These are phyloP conservation scores for maize (Zea mays) DNA, from an alignment of 176 grass and related monocot species.

Conservation along the genomic window DNA sequence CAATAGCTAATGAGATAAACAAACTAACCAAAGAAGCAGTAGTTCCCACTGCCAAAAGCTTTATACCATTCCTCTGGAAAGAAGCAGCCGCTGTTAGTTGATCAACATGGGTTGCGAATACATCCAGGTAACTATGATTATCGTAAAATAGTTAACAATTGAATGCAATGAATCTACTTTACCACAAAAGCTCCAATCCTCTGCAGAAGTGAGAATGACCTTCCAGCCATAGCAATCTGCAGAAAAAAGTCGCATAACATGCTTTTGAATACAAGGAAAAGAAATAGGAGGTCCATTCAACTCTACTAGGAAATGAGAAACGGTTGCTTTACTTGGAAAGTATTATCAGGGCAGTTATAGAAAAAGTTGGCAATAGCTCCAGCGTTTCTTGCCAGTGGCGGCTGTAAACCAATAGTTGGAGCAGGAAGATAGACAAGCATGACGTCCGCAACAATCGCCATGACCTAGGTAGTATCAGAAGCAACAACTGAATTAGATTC, in stretches of 20 bases:
- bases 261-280: background rate
- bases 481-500: slow-evolving; percentile 22
- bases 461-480: slow-evolving; percentile 52
- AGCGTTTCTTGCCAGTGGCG: slow-evolving; percentile 63
- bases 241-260: background rate
- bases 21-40: slow-evolving; percentile 74
- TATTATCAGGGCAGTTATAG: slow-evolving; percentile 82
- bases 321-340: slow-evolving; percentile 71
- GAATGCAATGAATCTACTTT: slow-evolving; percentile 22
- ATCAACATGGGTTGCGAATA: slow-evolving; percentile 9
- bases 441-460: slow-evolving; percentile 89
- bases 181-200: slow-evolving; percentile 93
- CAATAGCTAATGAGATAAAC: background rate
- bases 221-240: slow-evolving; percentile 84
- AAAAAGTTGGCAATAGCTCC: slow-evolving; percentile 77
- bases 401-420: slow-evolving; percentile 73
- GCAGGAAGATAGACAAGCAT: slow-evolving; percentile 99
- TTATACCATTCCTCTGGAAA: slow-evolving; percentile 83
- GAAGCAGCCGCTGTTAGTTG: slow-evolving; percentile 13
- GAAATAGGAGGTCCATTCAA: background rate
- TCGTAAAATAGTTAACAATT: slow-evolving; percentile 6
- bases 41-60: slow-evolving; percentile 77
- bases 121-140: background rate
- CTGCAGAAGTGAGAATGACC: slow-evolving; percentile 75
- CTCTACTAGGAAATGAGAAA: slow-evolving; percentile 20